Evolutionary conservation across 495 filamentous ascomycete genomes (phyloP).

Genomic region (Physcia stellaris): DNA sequence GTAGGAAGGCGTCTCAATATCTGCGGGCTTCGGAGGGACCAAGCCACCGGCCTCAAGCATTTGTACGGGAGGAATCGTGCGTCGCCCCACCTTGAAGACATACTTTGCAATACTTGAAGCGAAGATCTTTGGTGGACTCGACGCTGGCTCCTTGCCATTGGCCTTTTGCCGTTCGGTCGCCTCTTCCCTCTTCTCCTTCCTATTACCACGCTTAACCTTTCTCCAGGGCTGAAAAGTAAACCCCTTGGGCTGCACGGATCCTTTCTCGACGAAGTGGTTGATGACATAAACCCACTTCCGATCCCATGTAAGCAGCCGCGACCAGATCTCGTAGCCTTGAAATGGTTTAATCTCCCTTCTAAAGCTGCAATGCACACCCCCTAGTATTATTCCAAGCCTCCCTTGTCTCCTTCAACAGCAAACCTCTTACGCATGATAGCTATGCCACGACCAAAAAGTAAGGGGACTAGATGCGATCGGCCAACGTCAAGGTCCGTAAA

Average conservation of each 20-base stretch:
- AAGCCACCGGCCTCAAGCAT: slow-evolving; percentile 54
- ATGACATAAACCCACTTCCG: slow-evolving; percentile 73
- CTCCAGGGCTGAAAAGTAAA: slow-evolving; percentile 15
- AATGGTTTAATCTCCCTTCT: slow-evolving; percentile 55
- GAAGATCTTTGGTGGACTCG: slow-evolving; percentile 32
- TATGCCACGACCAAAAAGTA: slow-evolving; percentile 44
- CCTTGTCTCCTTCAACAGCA: slow-evolving; percentile 21
- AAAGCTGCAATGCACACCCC: slow-evolving; percentile 52
- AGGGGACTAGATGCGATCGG: slow-evolving; percentile 46
- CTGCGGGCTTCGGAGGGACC: slow-evolving; percentile 39
- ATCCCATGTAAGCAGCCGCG: slow-evolving; percentile 58
- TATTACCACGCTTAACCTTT: slow-evolving; percentile 1
- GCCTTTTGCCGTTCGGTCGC: neutral
- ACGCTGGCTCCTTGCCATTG: neutral
- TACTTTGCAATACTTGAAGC: slow-evolving; percentile 75
- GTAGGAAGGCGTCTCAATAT: slow-evolving; percentile 4
- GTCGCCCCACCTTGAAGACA: slow-evolving; percentile 74
- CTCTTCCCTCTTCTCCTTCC: neutral
- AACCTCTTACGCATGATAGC: slow-evolving; percentile 24
- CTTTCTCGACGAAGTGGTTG: slow-evolving; percentile 54
- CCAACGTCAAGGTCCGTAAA: slow-evolving; percentile 61
- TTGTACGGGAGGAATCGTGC: slow-evolving; percentile 73
- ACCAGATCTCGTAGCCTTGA: slow-evolving; percentile 53
- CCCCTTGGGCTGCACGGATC: slow-evolving; percentile 20
- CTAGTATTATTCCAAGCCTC: slow-evolving; percentile 36